Evolutionary conservation across 371 early-diverging fungal species (phyloP).

Genomic region (Lichtheimia hyalospora): DNA sequence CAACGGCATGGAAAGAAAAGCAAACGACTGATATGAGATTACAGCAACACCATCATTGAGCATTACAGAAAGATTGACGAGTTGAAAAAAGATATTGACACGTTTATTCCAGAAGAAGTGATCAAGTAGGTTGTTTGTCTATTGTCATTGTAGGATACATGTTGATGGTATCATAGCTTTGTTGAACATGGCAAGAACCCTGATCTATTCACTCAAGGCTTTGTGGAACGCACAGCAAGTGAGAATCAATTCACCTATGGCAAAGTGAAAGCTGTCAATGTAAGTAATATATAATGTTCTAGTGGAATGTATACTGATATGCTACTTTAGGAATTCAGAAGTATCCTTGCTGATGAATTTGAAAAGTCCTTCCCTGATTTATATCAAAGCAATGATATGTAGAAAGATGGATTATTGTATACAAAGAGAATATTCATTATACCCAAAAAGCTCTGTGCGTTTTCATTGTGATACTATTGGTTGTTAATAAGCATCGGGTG

Average conservation of each 20-base stretch:
- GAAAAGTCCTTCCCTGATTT: constrained; percentile 50
- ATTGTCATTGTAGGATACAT: background rate
- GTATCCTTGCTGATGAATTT: constrained; percentile 38
- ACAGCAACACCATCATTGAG: constrained; percentile 62
- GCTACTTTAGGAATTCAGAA: constrained; percentile 35
- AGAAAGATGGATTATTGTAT: no score
- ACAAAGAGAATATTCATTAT: no score
- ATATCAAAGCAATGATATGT: constrained; percentile 27
- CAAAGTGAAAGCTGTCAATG: constrained; percentile 68
- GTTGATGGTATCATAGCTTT: constrained; percentile 28
- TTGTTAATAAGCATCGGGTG: no score
- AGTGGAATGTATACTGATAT: background rate
- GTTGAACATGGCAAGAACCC: constrained; percentile 75
- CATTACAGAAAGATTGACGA: constrained; percentile 60
- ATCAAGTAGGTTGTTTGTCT: constrained; percentile 44
- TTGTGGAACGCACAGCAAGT: constrained; percentile 72
- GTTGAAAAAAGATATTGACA: constrained; percentile 59
- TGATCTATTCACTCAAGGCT: constrained; percentile 72
- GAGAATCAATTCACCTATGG: constrained; percentile 82
- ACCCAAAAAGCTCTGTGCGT: no score
- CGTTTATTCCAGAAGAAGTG: constrained; percentile 70
- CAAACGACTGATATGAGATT: background rate
- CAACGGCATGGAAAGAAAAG: background rate
- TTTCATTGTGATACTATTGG: no score
- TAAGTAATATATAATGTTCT: constrained; percentile 19